Conservation (phyloP, 352 stramenopile genomes). For the Phytophthora constricta region DNA sequence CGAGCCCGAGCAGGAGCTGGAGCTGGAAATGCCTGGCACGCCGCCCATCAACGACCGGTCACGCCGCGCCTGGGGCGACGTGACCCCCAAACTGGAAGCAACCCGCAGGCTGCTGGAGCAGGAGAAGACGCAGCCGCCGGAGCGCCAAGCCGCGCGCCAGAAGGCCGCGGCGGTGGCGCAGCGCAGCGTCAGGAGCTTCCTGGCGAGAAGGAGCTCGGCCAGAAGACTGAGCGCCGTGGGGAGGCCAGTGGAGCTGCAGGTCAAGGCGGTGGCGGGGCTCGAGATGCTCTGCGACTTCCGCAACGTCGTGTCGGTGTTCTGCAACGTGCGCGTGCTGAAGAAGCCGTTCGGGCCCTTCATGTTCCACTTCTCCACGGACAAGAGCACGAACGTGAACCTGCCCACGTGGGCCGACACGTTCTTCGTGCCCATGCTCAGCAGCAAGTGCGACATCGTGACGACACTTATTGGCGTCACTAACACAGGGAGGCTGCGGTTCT, state of each 20-base stretch:
- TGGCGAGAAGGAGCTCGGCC: slow-evolving; percentile 40
- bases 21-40: slow-evolving; percentile 68
- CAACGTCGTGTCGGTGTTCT: slow-evolving; percentile 70
- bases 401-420: slow-evolving; percentile 70
- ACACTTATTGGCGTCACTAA: slow-evolving; percentile 76
- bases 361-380: slow-evolving; percentile 80
- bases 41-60: slow-evolving; percentile 55
- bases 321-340: slow-evolving; percentile 85
- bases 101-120: slow-evolving; percentile 30
- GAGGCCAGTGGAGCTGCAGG: slow-evolving; percentile 63
- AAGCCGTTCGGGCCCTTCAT: slow-evolving; percentile 88
- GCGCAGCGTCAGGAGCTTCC: slow-evolving; percentile 45
- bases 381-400: slow-evolving; percentile 61
- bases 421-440: slow-evolving; percentile 84
- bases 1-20: slow-evolving; percentile 33
- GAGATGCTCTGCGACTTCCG: slow-evolving; percentile 83
- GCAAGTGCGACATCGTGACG: slow-evolving; percentile 80
- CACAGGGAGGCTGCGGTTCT: slow-evolving; percentile 58
- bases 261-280: slow-evolving; percentile 52
- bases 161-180: slow-evolving; percentile 45
- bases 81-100: slow-evolving; percentile 23
- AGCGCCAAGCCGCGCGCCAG: slow-evolving; percentile 34
- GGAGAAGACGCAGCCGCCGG: slow-evolving; percentile 34
- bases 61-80: slow-evolving; percentile 37
- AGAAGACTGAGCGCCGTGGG: slow-evolving; percentile 61